These are phyloP conservation scores for Globisporangium alternatum DNA, from an alignment of 352 stramenopile species.

Conservation along the genomic window DNA sequence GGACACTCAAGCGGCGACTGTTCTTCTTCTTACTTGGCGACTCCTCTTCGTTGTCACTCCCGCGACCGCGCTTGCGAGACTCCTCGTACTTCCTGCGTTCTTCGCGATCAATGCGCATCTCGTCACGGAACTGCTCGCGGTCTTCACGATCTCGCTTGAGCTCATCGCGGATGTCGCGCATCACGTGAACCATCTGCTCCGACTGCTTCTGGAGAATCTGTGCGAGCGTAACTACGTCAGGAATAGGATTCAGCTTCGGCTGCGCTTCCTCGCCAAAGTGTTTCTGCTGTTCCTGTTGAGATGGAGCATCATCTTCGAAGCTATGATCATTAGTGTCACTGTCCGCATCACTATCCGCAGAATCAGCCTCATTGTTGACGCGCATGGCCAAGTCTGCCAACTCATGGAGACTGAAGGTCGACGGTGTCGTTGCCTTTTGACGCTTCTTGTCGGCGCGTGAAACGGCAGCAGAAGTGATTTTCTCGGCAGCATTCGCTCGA, in stretches of 20 bases:
- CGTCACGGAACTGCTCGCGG: slow-evolving; percentile 5
- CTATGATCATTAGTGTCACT: neutral
- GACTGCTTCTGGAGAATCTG: slow-evolving; percentile 12
- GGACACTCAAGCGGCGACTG: slow-evolving; percentile 12
- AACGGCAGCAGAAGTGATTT: neutral
- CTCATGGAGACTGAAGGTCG: slow-evolving; percentile 9
- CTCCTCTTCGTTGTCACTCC: neutral
- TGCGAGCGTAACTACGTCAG: slow-evolving; percentile 3
- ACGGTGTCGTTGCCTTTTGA: neutral
- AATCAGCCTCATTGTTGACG: slow-evolving; percentile 9
- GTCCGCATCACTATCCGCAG: neutral
- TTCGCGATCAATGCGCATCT: slow-evolving; percentile 13
- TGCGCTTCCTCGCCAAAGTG: neutral
- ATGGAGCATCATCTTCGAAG: no score
- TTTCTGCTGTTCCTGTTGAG: neutral
- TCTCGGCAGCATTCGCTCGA: neutral
- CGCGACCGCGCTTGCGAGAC: neutral
- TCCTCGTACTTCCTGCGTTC: neutral
- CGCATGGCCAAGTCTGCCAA: slow-evolving; percentile 13
- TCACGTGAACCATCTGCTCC: slow-evolving; percentile 9
- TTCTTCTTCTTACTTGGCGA: slow-evolving; percentile 8
- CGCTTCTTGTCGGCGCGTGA: slow-evolving; percentile 4
- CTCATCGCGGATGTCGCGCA: slow-evolving; percentile 17
- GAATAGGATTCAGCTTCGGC: neutral
- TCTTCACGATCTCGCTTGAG: slow-evolving; percentile 12